A percentile compares a stretch with the other conserved stretches of the same genome.
These are phyloP conservation scores for Pseudocohnilembus persalinus DNA, from an alignment of 169 alveolate genomes.

Conservation along the genomic window DNA sequence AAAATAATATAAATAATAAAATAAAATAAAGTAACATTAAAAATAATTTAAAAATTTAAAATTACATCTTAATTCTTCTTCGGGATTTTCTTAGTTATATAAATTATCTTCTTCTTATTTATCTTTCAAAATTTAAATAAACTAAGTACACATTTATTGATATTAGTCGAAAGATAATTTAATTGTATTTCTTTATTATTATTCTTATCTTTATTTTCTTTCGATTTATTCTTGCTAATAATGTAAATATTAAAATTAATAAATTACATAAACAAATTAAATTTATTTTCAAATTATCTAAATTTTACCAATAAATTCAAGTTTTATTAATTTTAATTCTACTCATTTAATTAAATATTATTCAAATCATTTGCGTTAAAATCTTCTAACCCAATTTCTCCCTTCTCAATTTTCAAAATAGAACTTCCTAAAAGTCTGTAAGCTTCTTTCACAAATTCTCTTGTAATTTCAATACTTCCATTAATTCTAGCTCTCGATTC, in stretches of 20 bases:
- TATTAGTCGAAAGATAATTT: too few species aligned
- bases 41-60: too few species aligned
- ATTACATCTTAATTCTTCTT: too few species aligned
- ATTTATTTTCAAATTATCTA: background rate
- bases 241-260: background rate
- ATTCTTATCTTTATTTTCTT: constrained; percentile 14
- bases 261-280: background rate
- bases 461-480: constrained; percentile 72
- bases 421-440: constrained; percentile 89
- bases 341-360: background rate
- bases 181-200: too few species aligned
- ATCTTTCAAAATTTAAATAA: too few species aligned
- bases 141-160: too few species aligned
- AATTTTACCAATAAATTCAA: background rate
- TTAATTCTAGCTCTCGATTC: constrained; percentile 96
- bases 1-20: too few species aligned
- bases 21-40: too few species aligned
- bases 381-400: constrained; percentile 72
- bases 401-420: constrained; percentile 76
- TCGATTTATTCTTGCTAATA: constrained; percentile 32
- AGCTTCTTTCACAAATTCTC: constrained; percentile 94
- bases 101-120: too few species aligned
- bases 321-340: background rate
- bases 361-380: constrained; percentile 28
- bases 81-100: too few species aligned